Evolutionary conservation across 2,329 filamentous ascomycete genomes (phyloP).

Genomic region (Botrytis fabae): DNA sequence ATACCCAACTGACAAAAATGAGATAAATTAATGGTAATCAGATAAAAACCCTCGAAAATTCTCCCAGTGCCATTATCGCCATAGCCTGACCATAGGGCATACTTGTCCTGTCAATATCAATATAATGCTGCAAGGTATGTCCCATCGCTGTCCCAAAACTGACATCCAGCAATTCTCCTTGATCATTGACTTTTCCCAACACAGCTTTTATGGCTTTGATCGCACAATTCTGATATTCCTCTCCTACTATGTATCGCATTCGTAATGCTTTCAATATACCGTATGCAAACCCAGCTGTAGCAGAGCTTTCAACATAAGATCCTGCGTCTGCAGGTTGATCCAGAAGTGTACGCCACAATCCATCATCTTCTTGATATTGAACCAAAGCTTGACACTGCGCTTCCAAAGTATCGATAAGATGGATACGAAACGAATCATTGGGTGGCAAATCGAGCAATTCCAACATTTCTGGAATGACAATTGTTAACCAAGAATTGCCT

Average conservation of each 20-base stretch:
- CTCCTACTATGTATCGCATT: constrained; percentile 63
- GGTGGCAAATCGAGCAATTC: constrained; percentile 65
- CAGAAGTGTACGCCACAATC: constrained; percentile 74
- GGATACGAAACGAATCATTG: constrained; percentile 56
- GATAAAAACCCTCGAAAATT: constrained; percentile 57
- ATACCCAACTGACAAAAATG: background rate
- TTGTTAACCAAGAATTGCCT: constrained; percentile 74
- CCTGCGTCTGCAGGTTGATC: constrained; percentile 65
- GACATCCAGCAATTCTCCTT: constrained; percentile 71
- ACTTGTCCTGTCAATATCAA: constrained; percentile 71
- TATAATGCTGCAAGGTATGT: constrained; percentile 70
- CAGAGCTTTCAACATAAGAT: constrained; percentile 74
- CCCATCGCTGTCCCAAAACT: constrained; percentile 83
- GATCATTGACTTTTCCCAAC: constrained; percentile 61
- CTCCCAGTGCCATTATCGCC: constrained; percentile 79
- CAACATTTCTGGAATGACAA: constrained; percentile 79
- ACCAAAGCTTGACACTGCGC: constrained; percentile 68
- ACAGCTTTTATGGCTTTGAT: constrained; percentile 68
- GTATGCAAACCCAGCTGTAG: constrained; percentile 78
- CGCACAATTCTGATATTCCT: constrained; percentile 60
- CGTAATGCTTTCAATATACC: constrained; percentile 73
- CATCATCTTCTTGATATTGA: constrained; percentile 58
- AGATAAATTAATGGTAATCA: background rate
- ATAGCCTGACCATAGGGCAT: constrained; percentile 87
- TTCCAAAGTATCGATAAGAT: constrained; percentile 63